phyloP scores from a whole-genome alignment of 2,329 filamentous ascomycete species.

The Diaporthe sp. region DNA sequence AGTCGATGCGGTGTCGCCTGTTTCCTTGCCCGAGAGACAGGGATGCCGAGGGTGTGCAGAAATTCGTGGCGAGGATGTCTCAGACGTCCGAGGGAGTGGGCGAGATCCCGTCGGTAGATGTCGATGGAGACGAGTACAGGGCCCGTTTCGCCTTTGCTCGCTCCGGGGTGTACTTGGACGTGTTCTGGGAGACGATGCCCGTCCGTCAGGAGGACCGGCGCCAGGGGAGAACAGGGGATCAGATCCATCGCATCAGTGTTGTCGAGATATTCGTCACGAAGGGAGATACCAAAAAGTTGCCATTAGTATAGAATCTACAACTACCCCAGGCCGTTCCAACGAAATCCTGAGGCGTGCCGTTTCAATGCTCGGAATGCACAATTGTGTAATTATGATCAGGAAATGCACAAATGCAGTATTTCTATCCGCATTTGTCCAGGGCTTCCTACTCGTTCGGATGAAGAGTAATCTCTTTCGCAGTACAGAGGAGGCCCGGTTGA shows the following conservation, averaged over 20 bases:
- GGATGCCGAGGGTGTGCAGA: conserved; percentile 1
- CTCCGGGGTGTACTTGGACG: neutral
- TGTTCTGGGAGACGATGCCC: conserved; percentile 8
- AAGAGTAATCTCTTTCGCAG: too few species aligned
- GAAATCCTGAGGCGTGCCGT: neutral
- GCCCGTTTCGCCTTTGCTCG: neutral
- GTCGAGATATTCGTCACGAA: conserved; percentile 16
- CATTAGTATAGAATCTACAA: neutral
- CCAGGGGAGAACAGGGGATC: neutral
- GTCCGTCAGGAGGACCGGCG: neutral
- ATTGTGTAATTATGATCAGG: too few species aligned
- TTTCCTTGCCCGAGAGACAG: neutral
- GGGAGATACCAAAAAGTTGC: neutral
- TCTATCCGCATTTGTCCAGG: neutral
- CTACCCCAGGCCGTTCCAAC: too few species aligned
- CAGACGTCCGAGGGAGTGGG: neutral
- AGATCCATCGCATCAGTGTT: conserved; percentile 8
- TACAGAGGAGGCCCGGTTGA: too few species aligned
- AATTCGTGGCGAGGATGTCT: conserved; percentile 1
- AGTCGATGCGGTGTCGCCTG: neutral
- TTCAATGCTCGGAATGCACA: neutral
- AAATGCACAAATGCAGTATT: neutral
- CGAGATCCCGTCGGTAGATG: neutral
- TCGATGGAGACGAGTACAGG: neutral
- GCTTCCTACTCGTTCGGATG: neutral